Percentiles rank a stretch among this genome's conserved stretches.
Conservation (phyloP, 192 early-diverging fungal genomes). For the Fimicolochytrium jonesii region DNA sequence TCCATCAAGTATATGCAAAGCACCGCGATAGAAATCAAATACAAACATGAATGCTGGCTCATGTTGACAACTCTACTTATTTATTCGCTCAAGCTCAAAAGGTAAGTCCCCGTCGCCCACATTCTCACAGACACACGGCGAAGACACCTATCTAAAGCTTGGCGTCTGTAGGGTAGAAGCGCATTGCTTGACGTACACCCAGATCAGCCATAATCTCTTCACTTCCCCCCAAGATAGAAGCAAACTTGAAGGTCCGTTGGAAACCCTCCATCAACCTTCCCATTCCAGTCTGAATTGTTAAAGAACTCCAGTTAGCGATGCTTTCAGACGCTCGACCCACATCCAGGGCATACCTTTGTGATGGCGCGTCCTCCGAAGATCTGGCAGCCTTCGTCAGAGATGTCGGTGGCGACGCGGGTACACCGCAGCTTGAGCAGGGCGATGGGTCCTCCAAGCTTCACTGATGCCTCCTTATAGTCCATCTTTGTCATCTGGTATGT, state of each 20-base stretch:
- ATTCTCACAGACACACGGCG: no score
- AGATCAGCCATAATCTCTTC: slow-evolving; percentile 58
- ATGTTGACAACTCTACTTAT: no score
- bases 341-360: no score
- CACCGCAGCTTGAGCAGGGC: slow-evolving; percentile 51
- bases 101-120: no score
- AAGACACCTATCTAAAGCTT: slow-evolving; percentile 13
- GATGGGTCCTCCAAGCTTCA: slow-evolving; percentile 63
- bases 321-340: no score
- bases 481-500: slow-evolving; percentile 70
- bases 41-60: no score
- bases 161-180: slow-evolving; percentile 45
- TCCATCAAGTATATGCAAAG: no score
- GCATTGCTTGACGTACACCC: slow-evolving; percentile 62
- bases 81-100: no score
- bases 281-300: slow-evolving; percentile 66
- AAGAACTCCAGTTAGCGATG: no score
- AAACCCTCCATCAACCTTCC: slow-evolving; percentile 60
- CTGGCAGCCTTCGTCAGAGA: slow-evolving; percentile 65
- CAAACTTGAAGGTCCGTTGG: slow-evolving; percentile 63
- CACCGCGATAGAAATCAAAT: no score
- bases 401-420: slow-evolving; percentile 56
- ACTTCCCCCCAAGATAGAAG: slow-evolving; percentile 48
- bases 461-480: slow-evolving; percentile 55
- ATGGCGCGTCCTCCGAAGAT: slow-evolving; percentile 72